Evolutionary conservation across 2,329 filamentous ascomycete species (phyloP).

Genomic region (Sarocladium kiliense): DNA sequence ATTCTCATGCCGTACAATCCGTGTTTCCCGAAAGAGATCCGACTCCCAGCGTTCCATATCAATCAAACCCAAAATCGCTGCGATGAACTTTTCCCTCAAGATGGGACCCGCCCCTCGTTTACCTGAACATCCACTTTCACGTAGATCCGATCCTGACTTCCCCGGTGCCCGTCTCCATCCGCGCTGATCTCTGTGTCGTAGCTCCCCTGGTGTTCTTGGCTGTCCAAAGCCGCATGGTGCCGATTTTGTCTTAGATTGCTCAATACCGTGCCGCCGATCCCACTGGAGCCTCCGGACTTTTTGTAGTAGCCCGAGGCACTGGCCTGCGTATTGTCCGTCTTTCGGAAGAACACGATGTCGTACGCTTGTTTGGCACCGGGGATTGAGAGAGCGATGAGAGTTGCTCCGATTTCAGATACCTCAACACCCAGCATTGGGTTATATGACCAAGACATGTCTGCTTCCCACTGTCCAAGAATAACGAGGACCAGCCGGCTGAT

Average conservation of each 20-base stretch:
- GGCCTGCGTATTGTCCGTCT: conserved; percentile 12
- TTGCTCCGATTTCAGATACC: conserved; percentile 44
- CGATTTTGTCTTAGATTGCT: conserved; percentile 24
- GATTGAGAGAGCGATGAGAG: conserved; percentile 44
- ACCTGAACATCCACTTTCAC: conserved; percentile 32
- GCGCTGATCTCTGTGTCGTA: conserved; percentile 18
- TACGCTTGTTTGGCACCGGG: conserved; percentile 45
- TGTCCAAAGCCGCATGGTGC: conserved; percentile 22
- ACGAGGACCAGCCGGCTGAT: conserved; percentile 41
- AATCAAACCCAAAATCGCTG: no score
- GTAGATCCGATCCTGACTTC: conserved; percentile 26
- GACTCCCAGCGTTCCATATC: no score
- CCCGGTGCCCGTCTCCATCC: conserved; percentile 12
- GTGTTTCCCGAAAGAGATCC: no score
- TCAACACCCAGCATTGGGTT: conserved; percentile 45
- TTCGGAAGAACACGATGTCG: conserved; percentile 25
- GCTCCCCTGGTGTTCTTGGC: conserved; percentile 19
- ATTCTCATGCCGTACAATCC: no score
- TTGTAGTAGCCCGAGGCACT: conserved; percentile 11
- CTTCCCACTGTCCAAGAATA: conserved; percentile 39
- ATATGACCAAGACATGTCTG: conserved; percentile 46
- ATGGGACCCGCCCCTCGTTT: conserved; percentile 17
- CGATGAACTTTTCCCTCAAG: background rate
- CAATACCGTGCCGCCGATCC: conserved; percentile 22
- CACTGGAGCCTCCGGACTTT: conserved; percentile 15